Conservation (phyloP, 2,329 filamentous ascomycete genomes). For the Aspergillus costaricaensis region DNA sequence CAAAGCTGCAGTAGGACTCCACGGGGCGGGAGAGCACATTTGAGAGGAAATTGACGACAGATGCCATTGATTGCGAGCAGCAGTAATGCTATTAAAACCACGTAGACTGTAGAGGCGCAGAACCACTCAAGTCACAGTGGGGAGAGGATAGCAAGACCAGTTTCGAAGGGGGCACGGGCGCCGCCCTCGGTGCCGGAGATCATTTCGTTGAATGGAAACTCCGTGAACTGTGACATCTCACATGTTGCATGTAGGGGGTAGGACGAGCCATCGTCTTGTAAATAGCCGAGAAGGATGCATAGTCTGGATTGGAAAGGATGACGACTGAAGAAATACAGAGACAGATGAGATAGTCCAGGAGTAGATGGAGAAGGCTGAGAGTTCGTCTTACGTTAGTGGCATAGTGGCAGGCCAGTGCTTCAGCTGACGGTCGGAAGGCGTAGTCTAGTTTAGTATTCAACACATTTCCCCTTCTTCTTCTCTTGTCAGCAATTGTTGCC, state of each 20-base stretch:
- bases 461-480: neutral
- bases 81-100: neutral
- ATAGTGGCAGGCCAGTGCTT: neutral
- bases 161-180: neutral
- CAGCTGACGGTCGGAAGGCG: neutral
- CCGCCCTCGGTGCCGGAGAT: neutral
- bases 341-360: neutral
- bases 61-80: slow-evolving; percentile 12
- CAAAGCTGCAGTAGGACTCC: slow-evolving; percentile 34
- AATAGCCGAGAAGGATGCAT: neutral
- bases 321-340: neutral
- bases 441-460: neutral
- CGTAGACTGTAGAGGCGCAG: neutral
- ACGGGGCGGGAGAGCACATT: slow-evolving; percentile 32
- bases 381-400: neutral
- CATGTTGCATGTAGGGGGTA: neutral
- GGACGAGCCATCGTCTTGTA: neutral
- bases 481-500: neutral
- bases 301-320: neutral
- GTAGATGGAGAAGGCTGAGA: neutral
- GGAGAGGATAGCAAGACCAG: neutral
- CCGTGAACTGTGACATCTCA: neutral
- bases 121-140: neutral
- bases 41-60: slow-evolving; percentile 19
- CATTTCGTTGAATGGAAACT: neutral